Evolutionary conservation across 2,329 filamentous ascomycete genomes (phyloP), one percentile per base, ranked within the genome.

Genomic region (Microthyrium microscopicum): DNA sequence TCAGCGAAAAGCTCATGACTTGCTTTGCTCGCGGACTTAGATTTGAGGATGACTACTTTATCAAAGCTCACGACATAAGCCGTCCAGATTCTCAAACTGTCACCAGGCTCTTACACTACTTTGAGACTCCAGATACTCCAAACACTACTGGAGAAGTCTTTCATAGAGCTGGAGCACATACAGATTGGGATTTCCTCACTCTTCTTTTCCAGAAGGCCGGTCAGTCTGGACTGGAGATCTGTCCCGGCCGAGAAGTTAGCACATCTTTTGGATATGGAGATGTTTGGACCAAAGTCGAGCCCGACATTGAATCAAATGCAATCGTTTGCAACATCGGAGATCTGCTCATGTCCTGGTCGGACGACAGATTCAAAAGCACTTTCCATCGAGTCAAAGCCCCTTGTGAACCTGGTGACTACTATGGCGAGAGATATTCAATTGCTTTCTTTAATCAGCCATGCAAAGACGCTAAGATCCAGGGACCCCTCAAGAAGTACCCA

Each of bases 311-410:
- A 9, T 24, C 56, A 0, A 66, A 62, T 1, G 63, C 64, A 39
- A 69, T 73, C 35, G 65, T 77, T 6, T 76, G 71, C 50, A 76
- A 75, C 42, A 71, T 76, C 39, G 73, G 73, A 4, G 72, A 77
- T 45, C 53, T 77, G 35, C 56, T 77, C 12, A 76, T 77, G 73
- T 65, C 59, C 26, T 75, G 72, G 70, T 69, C 62, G 19, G 72
- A 77, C 45, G 73, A 77, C 48, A 62, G 70, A 15, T 75, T 77
- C 56, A 77, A 76, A 52, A 70, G 64, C 26, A 74, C 71, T 0
- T 70, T 73, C 34, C 73, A 77, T 50, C 62, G 71, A 3, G 71
- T 77, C 37, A 72, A 70, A 51, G 68, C 70, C 2, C 70, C 70
- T 0, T 58, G 52, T 19, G 66, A 73, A 41, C 55, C 56, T 0